Conservation (phyloP, 352 stramenopile species). For the Aphanomyces cochlioides region DNA sequence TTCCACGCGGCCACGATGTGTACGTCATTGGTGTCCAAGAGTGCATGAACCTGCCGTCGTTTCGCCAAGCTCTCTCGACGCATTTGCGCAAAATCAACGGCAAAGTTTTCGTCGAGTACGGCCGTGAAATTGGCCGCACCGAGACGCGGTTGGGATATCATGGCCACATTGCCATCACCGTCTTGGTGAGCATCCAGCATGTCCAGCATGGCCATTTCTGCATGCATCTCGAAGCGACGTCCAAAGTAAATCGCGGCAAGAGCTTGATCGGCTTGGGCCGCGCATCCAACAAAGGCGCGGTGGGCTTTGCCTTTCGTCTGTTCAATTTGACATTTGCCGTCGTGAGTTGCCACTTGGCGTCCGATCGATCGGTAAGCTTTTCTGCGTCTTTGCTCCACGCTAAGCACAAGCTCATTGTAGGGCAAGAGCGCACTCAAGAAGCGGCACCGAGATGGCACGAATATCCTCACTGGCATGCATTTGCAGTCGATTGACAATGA, state of each 20-base stretch:
- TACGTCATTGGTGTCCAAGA: slow-evolving; percentile 90
- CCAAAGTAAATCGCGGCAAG: slow-evolving; percentile 53
- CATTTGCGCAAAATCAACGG: slow-evolving; percentile 53
- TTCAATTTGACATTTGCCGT: slow-evolving; percentile 85
- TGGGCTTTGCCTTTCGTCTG: slow-evolving; percentile 83
- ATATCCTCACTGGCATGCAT: slow-evolving; percentile 78
- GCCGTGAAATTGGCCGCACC: slow-evolving; percentile 73
- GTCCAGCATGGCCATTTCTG: slow-evolving; percentile 60
- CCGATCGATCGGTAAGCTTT: slow-evolving; percentile 52
- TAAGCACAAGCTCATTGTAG: slow-evolving; percentile 11
- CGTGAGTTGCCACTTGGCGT: slow-evolving; percentile 83
- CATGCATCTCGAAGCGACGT: slow-evolving; percentile 55
- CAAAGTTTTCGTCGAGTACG: slow-evolving; percentile 72
- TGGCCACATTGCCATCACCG: slow-evolving; percentile 79
- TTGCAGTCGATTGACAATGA: slow-evolving; percentile 77
- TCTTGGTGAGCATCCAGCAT: slow-evolving; percentile 70
- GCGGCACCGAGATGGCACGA: slow-evolving; percentile 76
- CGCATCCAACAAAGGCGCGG: slow-evolving; percentile 86
- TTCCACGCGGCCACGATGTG: slow-evolving; percentile 78
- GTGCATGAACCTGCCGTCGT: slow-evolving; percentile 76
- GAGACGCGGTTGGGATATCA: slow-evolving; percentile 79
- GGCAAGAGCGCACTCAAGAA: slow-evolving; percentile 57
- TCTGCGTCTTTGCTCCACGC: not conserved
- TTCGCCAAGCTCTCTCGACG: slow-evolving; percentile 62
- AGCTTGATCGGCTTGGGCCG: slow-evolving; percentile 70